Percentiles rank a stretch among this genome's conserved stretches.
These are phyloP conservation scores for Ganoderma lingzhi DNA, from an alignment of 1,284 basidiomycete species.

Conservation along the genomic window DNA sequence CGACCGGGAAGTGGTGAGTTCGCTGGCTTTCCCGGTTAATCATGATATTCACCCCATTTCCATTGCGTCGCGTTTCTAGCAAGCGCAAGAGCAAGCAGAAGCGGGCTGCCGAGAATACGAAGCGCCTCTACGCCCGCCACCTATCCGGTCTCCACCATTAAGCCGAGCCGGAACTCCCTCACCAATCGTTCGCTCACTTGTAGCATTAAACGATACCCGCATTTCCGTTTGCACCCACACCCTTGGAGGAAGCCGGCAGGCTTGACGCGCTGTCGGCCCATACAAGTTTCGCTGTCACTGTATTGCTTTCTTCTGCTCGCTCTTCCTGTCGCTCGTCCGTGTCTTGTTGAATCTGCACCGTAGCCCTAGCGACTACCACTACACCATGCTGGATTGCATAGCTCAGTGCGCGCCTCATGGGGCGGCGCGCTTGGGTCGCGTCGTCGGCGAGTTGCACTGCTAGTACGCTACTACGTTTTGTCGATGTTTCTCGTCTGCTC, in stretches of 20 bases:
- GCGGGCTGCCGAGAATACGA: slow-evolving; percentile 12
- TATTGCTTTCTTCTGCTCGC: not conserved
- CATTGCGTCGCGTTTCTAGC: slow-evolving; percentile 2
- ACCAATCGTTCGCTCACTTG: not conserved
- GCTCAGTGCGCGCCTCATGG: slow-evolving; percentile 14
- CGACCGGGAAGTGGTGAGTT: slow-evolving; percentile 23
- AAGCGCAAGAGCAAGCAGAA: slow-evolving; percentile 12
- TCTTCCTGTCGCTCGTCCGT: not conserved
- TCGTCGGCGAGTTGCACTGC: slow-evolving; percentile 6
- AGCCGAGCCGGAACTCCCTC: slow-evolving; percentile 5
- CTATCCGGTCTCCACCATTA: slow-evolving; percentile 24
- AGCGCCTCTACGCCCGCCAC: slow-evolving; percentile 31
- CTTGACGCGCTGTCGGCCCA: slow-evolving; percentile 26
- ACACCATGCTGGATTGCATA: slow-evolving; percentile 8
- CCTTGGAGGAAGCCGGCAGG: slow-evolving; percentile 21
- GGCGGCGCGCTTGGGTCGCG: slow-evolving; percentile 8
- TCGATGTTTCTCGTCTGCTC: not conserved
- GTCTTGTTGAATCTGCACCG: not conserved
- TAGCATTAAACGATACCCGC: slow-evolving; percentile 28
- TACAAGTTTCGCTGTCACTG: not conserved
- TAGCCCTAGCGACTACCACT: not conserved
- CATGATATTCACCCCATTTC: not conserved
- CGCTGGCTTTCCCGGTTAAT: not conserved
- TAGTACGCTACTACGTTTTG: slow-evolving; percentile 4
- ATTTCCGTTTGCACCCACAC: slow-evolving; percentile 4